These are phyloP conservation scores for Ogataea nakhonphanomensis DNA, from an alignment of 805 yeast genomes.

Conservation along the genomic window DNA sequence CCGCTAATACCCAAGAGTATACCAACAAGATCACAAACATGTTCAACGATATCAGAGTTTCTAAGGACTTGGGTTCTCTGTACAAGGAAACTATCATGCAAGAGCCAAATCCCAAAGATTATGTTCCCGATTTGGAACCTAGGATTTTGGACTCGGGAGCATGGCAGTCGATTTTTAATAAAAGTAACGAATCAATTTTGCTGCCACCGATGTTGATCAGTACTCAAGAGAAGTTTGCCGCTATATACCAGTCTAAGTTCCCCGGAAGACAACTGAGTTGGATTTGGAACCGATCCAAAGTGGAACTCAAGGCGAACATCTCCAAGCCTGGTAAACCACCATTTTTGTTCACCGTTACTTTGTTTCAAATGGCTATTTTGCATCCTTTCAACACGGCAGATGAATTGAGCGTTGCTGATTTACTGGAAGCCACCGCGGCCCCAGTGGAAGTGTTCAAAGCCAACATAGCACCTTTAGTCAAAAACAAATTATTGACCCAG, in stretches of 20 bases:
- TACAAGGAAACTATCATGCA: conserved; percentile 26
- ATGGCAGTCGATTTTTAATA: conserved; percentile 32
- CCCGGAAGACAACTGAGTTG: conserved; percentile 87
- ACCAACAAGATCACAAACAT: conserved; percentile 91
- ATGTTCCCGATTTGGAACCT: conserved; percentile 31
- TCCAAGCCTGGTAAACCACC: conserved; percentile 80
- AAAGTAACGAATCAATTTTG: conserved; percentile 41
- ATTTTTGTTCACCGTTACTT: conserved; percentile 73
- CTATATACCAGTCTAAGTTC: conserved; percentile 70
- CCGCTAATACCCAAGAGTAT: conserved; percentile 87
- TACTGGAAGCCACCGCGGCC: conserved; percentile 66
- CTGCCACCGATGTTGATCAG: conserved; percentile 67
- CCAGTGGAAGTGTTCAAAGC: conserved; percentile 63
- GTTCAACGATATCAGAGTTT: conserved; percentile 91
- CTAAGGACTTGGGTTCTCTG: conserved; percentile 63
- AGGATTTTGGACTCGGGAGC: conserved; percentile 32
- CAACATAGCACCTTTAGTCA: conserved; percentile 76
- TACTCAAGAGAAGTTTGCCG: conserved; percentile 64
- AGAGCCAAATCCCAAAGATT: conserved; percentile 19
- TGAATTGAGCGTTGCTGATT: conserved; percentile 54
- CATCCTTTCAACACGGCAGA: conserved; percentile 76
- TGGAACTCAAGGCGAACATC: conserved; percentile 84
- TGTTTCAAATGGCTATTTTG: conserved; percentile 83
- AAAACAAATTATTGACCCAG: conserved; percentile 70
- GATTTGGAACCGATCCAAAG: conserved; percentile 94